These are phyloP conservation scores for Brassica cretica DNA, from an alignment of 345 rosid species.

Conservation along the genomic window DNA sequence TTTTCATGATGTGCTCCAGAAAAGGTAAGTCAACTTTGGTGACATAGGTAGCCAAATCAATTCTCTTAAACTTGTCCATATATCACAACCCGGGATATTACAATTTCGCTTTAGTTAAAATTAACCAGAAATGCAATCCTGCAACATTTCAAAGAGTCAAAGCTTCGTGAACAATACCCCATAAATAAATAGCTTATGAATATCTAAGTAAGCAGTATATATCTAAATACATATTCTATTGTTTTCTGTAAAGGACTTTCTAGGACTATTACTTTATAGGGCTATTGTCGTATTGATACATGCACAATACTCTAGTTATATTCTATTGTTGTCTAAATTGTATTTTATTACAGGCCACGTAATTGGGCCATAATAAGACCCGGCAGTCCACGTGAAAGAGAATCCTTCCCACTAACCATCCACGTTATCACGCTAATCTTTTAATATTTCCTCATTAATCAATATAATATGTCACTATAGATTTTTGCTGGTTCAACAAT, in stretches of 20 bases:
- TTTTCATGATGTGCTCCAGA: too few relatives aligned
- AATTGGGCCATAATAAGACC: constrained; percentile 34
- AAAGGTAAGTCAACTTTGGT: too few relatives aligned
- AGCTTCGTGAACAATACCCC: not conserved
- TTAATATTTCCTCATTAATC: constrained; percentile 4
- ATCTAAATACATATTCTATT: not conserved
- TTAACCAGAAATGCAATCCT: not conserved
- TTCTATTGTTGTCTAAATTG: constrained; percentile 10
- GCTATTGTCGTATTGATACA: constrained; percentile 3
- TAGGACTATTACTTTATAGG: constrained; percentile 25
- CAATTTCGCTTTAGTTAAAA: not conserved
- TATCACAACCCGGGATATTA: too few relatives aligned
- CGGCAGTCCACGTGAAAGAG: constrained; percentile 41
- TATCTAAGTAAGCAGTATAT: not conserved
- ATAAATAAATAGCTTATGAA: not conserved
- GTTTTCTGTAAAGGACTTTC: constrained; percentile 5
- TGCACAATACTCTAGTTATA: constrained; percentile 1
- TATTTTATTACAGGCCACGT: constrained; percentile 34
- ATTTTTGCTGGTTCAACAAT: constrained; percentile 1
- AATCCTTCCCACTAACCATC: constrained; percentile 37
- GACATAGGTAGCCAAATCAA: too few relatives aligned
- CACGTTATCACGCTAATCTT: constrained; percentile 26
- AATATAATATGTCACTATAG: not conserved
- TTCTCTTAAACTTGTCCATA: too few relatives aligned
- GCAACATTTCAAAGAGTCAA: not conserved